Evolutionary conservation across 805 yeast genomes (phyloP).

Genomic region (Wickerhamomyces tratensis): DNA sequence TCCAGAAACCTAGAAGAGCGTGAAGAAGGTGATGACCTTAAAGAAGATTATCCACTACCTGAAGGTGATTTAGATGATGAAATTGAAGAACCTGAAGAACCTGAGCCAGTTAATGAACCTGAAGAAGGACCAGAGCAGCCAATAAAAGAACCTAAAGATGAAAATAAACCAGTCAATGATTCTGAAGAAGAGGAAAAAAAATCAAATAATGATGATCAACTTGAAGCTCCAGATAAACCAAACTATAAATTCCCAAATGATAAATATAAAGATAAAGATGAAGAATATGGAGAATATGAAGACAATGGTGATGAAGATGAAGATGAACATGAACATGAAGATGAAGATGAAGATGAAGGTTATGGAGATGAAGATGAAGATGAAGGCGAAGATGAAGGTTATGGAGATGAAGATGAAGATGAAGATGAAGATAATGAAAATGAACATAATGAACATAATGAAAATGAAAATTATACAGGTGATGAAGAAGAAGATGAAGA

Average conservation of each 20-base stretch:
- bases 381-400: constrained; percentile 7
- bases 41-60: no score
- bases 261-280: constrained; percentile 1
- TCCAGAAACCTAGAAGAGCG: background rate
- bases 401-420: constrained; percentile 4
- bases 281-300: constrained; percentile 1
- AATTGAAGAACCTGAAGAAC: background rate
- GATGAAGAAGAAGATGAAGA: constrained; percentile 10
- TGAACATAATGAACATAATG: constrained; percentile 12
- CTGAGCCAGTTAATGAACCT: background rate
- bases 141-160: background rate
- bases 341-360: constrained; percentile 6
- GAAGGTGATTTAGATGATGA: background rate
- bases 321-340: constrained; percentile 4
- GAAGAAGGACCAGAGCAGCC: no score
- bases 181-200: constrained; percentile 2
- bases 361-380: constrained; percentile 8
- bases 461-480: constrained; percentile 12
- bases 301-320: constrained; percentile 5
- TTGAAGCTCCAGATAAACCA: constrained; percentile 12
- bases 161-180: constrained; percentile 1
- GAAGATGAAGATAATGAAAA: constrained; percentile 8
- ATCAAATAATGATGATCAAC: no score
- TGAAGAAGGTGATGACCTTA: no score
- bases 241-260: background rate